phyloP scores from a whole-genome alignment of 441 rosid species.

The Bocquillonia castaneifolia region DNA sequence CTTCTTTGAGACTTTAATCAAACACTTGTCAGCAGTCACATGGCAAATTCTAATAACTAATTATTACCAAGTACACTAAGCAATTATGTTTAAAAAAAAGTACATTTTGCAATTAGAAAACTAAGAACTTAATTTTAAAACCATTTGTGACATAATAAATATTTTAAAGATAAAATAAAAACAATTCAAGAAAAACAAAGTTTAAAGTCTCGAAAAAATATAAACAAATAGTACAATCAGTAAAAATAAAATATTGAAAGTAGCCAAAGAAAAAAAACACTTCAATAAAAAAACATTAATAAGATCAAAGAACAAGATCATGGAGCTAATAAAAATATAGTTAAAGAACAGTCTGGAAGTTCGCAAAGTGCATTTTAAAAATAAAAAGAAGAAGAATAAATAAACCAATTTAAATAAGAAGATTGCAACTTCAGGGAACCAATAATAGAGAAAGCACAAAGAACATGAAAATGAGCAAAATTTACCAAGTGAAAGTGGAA shows the following conservation, averaged over 20 bases:
- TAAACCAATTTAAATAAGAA: no score
- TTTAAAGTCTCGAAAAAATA: no score
- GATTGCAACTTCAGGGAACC: no score
- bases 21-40: slow-evolving; percentile 32
- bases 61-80: neutral
- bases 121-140: no score
- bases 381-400: neutral
- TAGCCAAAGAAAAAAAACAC: neutral
- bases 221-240: no score
- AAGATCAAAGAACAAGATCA: neutral
- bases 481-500: slow-evolving; percentile 71
- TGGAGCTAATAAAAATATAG: neutral
- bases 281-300: neutral
- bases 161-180: no score
- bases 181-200: no score
- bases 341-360: slow-evolving; percentile 1
- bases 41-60: slow-evolving; percentile 1
- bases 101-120: no score
- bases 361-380: neutral
- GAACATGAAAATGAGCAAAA: neutral
- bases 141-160: no score
- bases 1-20: slow-evolving; percentile 23
- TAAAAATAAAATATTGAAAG: no score
- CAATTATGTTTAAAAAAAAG: neutral
- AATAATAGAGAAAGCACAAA: neutral